These are phyloP conservation scores for Leishmania mexicana DNA, from an alignment of 208 protist species.

Conservation along the genomic window DNA sequence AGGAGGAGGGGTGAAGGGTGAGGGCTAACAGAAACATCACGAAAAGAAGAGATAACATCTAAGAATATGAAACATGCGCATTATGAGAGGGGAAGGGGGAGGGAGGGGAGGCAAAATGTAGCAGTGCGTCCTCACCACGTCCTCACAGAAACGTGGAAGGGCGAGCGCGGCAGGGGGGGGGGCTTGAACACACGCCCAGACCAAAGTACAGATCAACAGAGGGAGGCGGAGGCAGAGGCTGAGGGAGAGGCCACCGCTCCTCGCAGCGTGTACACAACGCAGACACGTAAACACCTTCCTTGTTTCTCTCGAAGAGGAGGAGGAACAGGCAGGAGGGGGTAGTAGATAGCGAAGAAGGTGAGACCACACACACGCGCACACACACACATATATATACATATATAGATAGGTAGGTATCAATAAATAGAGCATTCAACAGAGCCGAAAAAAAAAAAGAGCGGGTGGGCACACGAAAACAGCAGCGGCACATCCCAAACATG, in stretches of 20 bases:
- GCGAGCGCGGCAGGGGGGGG: neutral
- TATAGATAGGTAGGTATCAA: neutral
- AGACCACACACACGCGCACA: neutral
- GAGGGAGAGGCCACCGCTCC: neutral
- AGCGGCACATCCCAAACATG: neutral
- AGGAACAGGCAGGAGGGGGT: neutral
- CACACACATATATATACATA: too few species aligned
- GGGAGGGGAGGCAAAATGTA: neutral
- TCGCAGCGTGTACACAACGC: neutral
- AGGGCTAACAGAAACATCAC: neutral
- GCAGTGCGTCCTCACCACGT: neutral
- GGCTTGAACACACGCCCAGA: neutral
- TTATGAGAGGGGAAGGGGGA: neutral
- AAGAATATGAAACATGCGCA: neutral
- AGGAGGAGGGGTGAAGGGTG: neutral
- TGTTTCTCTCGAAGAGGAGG: neutral
- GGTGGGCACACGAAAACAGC: neutral
- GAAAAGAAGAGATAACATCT: neutral
- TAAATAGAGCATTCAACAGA: neutral
- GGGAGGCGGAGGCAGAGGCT: neutral
- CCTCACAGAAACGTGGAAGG: neutral
- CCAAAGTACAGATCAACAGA: slow-evolving; percentile 1
- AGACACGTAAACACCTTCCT: neutral
- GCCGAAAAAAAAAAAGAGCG: neutral
- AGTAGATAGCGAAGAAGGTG: neutral